phyloP scores from a whole-genome alignment of 257 asterid genomes.

The Penstemon davidsonii region DNA sequence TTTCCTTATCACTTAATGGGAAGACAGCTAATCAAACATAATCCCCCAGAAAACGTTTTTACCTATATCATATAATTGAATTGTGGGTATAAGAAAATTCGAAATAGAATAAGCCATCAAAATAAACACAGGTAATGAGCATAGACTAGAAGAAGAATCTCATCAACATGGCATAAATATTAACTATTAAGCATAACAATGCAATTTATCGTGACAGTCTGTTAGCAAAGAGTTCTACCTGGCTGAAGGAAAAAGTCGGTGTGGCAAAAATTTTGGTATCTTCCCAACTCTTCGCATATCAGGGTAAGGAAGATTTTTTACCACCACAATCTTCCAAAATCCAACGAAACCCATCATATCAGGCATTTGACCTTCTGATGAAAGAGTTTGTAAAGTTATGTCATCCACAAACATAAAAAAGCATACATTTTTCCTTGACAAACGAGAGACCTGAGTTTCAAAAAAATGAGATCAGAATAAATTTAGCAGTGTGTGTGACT shows the following conservation, averaged over 20 bases:
- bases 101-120: background rate
- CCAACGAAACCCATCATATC: constrained; percentile 85
- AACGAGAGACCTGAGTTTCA: constrained; percentile 72
- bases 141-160: background rate
- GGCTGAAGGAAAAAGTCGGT: constrained; percentile 94
- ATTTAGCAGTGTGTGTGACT: background rate
- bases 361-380: constrained; percentile 81
- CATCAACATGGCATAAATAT: constrained; percentile 1
- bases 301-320: constrained; percentile 79
- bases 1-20: constrained; percentile 26
- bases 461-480: constrained; percentile 26
- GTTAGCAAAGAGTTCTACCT: constrained; percentile 48
- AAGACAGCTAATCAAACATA: background rate
- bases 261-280: constrained; percentile 92
- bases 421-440: constrained; percentile 90
- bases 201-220: constrained; percentile 19
- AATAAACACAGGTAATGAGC: constrained; percentile 12
- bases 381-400: constrained; percentile 67
- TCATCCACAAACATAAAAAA: constrained; percentile 97
- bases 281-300: constrained; percentile 99
- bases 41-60: background rate
- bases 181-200: background rate
- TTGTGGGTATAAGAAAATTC: too few species aligned
- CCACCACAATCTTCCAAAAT: constrained; percentile 88
- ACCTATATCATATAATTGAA: too few species aligned